Percentiles rank a stretch among this genome's conserved stretches.
Evolutionary conservation across 2,329 filamentous ascomycete genomes (phyloP).

Genomic region (Lasiodiplodia gonubiensis): DNA sequence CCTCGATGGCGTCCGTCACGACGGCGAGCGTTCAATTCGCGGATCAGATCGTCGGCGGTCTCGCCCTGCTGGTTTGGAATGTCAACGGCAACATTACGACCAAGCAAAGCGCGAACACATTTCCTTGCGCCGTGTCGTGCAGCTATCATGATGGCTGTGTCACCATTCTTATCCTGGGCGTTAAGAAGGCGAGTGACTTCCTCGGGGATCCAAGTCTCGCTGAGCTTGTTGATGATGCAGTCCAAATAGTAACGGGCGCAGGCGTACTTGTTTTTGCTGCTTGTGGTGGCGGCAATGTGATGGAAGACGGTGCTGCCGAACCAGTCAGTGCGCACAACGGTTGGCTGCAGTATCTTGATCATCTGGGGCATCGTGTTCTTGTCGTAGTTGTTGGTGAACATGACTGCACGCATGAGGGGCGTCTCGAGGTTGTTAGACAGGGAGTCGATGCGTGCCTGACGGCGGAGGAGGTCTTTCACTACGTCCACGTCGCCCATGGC

Average conservation of each 20-base stretch:
- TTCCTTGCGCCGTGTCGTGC: conserved; percentile 88
- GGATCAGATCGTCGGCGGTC: conserved; percentile 83
- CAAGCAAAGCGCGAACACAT: conserved; percentile 69
- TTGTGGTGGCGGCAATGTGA: conserved; percentile 88
- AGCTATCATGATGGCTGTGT: conserved; percentile 87
- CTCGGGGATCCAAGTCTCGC: conserved; percentile 75
- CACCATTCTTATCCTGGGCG: conserved; percentile 81
- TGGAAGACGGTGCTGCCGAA: conserved; percentile 90
- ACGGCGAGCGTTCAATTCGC: conserved; percentile 70
- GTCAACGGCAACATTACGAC: conserved; percentile 79
- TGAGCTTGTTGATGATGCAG: conserved; percentile 83
- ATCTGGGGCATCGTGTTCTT: conserved; percentile 88
- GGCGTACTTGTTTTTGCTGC: conserved; percentile 82
- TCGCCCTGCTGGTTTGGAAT: conserved; percentile 82
- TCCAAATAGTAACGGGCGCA: conserved; percentile 94
- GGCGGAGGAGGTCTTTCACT: conserved; percentile 82
- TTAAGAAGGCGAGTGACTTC: conserved; percentile 82
- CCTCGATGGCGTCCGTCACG: conserved; percentile 66
- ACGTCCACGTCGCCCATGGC: conserved; percentile 97
- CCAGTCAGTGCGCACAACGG: conserved; percentile 78
- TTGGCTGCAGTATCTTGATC: conserved; percentile 81
- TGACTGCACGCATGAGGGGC: conserved; percentile 89
- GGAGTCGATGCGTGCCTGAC: conserved; percentile 75
- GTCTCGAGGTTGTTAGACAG: conserved; percentile 74
- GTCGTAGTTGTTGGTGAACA: conserved; percentile 97